Evolutionary conservation across 1,139 yeast genomes (phyloP), one percentile per base, ranked within the genome.

Genomic region (Diutina rugosa): DNA sequence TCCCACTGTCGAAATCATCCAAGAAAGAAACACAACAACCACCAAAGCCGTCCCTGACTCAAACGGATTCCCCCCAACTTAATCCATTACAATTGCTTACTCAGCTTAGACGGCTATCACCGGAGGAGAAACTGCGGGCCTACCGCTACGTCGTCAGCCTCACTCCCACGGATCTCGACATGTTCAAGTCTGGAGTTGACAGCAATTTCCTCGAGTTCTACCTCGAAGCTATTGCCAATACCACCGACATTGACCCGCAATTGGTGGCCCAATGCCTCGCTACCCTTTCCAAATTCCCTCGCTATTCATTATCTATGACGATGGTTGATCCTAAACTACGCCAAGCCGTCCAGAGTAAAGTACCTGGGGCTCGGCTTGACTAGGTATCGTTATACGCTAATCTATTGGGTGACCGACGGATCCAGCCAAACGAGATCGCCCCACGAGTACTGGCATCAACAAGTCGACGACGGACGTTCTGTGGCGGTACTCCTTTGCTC

Each of bases 151-250:
- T 82, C 8, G 64, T 81, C 14, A 57, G 61, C 1, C 58, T 81
- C 1, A 62, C 71, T 2, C 60, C 72, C 0, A 57, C 59, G 0
- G 68, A 69, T 9, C 56, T 60, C 8, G 30, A 62, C 0, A 64
- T 65, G 1, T 63, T 81, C 2, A 82, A 80, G 59, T 62, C 67
- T 2, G 89, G 89, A 0, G 67, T 86, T 0, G 91, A 86, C 58
- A 67, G 80, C 0, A 82, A 79, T 18, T 76, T 81, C 57, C 67
- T 85, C 16, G 77, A 76, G 32, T 80, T 82, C 60, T 73, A 75
- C 56, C 59, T 84, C 12, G 81, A 80, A 55, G 79, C 86, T 0
- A 71, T 76, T 2, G 63, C 63, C 32, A 14, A 49, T 21, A n/a
- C n/a, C 29, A 14, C 16, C 44, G 10, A 29, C 14, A 10, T 32